Base-by-base conservation (phyloP, 371 early-diverging fungal genomes). In the Mucor indicus region DNA sequence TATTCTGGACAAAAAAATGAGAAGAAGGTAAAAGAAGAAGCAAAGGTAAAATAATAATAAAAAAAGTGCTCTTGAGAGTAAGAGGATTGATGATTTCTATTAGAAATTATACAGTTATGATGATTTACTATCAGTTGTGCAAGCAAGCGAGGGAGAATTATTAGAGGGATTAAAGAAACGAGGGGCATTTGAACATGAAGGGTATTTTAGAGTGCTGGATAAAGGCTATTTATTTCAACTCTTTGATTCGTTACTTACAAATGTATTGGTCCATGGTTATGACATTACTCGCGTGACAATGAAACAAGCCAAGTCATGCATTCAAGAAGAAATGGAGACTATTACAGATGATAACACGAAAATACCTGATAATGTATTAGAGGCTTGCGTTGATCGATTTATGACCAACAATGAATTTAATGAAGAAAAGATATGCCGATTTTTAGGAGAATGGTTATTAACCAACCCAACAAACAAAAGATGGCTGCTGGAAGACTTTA, bases 101-200 rank as follows among this genome's bases (percentile, higher is more conserved):
- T n/a, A 70, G 68, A 42, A 32, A 15, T 32, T 66, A 10, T 69
- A 74, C 51, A 64, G 60, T 0, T 57, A 53, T 12, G 38, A 58
- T 1, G 57, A 58, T 13, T 42, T 81, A 8, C 31, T 62, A 12
- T 67, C 72, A 7, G 47, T 62, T 3, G 60, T 83, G 6, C 83
- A 83, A 57, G 80, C 81, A 5, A 79, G 80, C 50, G 69, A 72
- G 38, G 37, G 23, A 3, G 79, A 83, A 45, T 25, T 83, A 4
- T 16, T 42, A 11, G 38, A 40, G 24, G 80, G 62, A 15, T 53
- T 83, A 21, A 47, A 65, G 23, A 50, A 36, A 21, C 38, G 69
- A 19, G 49, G 70, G 7, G 79, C 68, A 9, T 61, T 80, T 52
- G 53, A 53, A 22, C 39, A 76, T 7, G 57, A 75, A 38, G 72